Base-by-base conservation (phyloP, 2,329 filamentous ascomycete genomes). In the Ophiostoma sp. region DNA sequence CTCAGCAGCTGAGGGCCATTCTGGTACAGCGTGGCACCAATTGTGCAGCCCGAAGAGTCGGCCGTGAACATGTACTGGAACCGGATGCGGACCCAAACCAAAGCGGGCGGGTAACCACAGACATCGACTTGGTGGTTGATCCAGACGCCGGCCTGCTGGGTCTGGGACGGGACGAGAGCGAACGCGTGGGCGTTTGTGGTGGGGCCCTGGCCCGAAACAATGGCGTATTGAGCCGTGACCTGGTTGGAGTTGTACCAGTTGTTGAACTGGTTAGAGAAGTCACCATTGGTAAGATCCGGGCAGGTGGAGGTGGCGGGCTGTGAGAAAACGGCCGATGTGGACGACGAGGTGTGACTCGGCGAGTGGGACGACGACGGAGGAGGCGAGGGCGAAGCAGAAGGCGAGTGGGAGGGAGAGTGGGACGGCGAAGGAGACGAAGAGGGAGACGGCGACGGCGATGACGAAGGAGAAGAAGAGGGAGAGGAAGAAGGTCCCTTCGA, bases 1-100 rank as follows among this genome's bases (percentile, higher is more conserved):
- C 15, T 61, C 15, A 39, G 15, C 15, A 61, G 31, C 7, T 1
- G 1, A 1, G 57, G 31, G 25, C 55, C 55, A 15, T 17, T 31
- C 31, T 61, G 28, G 28, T 4, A 12, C 15, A 61, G 17, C 11
- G 28, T 61, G 3, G 57, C 36, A n/a, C 39, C 61, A 28, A 64
- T 42, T 9, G 61, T 42, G 36, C 61, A 64, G 36, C 61, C 61
- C n/a, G 36, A 42, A n/a, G 61, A 64, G 6, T 39, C 22, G 11
- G n/a, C 36, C 36, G 39, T 28, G n/a, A 64, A 64, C 61, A 25
- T 36, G 61, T 64, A 64, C 61, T 64, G 61, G 36, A 64, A 64
- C 1, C 22, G 36, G 19, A 28, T 22, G 36, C 61, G 61, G n/a
- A 64, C n/a, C 36, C 33, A 42, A 8, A 64, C 36, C n/a, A 4